Evolutionary conservation across 164 flowering plant species (phyloP), one percentile per base, ranked within the genome.

Genomic region (Vitis labrusca): DNA sequence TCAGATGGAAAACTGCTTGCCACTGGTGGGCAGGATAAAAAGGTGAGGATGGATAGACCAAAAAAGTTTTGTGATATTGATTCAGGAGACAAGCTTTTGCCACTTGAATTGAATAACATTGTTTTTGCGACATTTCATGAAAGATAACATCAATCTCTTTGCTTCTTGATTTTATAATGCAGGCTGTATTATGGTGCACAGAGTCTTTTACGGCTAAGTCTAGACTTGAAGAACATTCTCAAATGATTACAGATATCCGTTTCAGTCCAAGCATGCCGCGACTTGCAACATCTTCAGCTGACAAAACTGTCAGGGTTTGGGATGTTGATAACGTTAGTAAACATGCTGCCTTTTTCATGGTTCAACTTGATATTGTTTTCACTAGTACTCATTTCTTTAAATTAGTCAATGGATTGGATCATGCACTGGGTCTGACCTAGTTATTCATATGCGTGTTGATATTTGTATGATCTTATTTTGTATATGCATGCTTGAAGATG

Each of bases 221-320:
- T 55, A 75, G 88, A 27, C 82, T 90, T 71, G 97, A 92, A 76
- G 97, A 90, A 50, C 97, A 92, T 78, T 63, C 82, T 55, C 76
- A 57, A 53, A 59, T 76, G 78, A 87, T 92, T 61, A 92, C 95
- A 52, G 95, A 92, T 82, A 89, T 90, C 56, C 93, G 93, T 48
- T 92, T 92, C 76, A 85, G 93, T 78, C 90, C 93, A 67, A 85
- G 85, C 78, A 74, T 83, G 79, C 77, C 91, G 27, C 80, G 91
- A n/a, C 80, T 92, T 59, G 97, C 95, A 49, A 90, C 97, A 61
- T 90, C 95, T 30, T 92, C 97, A 47, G 85, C 78, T 74, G 97
- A 92, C 76, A 79, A 77, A 78, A 87, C 93, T 70, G 95, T 92
- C 80, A 74, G 92, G 81, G 89, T 92, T 49, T 92, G 97, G 97